Percentiles rank a stretch among this genome's conserved stretches.
phyloP scores from a whole-genome alignment of 2,329 filamentous ascomycete genomes.

The Colletotrichum liriopes region DNA sequence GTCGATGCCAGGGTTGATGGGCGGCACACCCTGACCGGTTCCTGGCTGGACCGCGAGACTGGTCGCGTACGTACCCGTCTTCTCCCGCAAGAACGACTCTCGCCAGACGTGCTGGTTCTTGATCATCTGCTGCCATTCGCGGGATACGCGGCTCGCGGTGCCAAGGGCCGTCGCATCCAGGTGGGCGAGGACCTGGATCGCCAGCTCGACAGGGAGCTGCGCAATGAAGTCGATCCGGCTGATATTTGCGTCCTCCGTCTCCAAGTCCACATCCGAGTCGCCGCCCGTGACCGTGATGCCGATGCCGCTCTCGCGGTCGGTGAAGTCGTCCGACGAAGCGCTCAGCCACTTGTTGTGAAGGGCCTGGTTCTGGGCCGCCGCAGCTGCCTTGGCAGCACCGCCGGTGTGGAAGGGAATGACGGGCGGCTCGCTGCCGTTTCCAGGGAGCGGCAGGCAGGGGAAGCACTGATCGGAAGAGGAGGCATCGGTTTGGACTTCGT shows the following conservation, averaged over 20 bases:
- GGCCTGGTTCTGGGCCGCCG: constrained; percentile 69
- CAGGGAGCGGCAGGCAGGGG: constrained; percentile 60
- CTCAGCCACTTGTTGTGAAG: constrained; percentile 61
- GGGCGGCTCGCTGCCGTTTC: constrained; percentile 68
- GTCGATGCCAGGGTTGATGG: constrained; percentile 74
- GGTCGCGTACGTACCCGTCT: constrained; percentile 73
- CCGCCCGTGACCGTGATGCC: constrained; percentile 70
- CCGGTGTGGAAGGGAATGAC: constrained; percentile 73
- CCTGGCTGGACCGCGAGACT: constrained; percentile 67
- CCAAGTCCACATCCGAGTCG: constrained; percentile 55
- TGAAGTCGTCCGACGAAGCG: constrained; percentile 60
- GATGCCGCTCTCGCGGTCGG: constrained; percentile 76
- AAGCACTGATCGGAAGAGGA: constrained; percentile 47
- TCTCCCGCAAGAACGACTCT: constrained; percentile 74
- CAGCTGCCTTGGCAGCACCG: constrained; percentile 74
- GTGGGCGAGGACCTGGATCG: constrained; percentile 71
- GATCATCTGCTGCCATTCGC: constrained; percentile 63
- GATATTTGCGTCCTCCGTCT: constrained; percentile 58
- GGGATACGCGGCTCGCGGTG: constrained; percentile 66
- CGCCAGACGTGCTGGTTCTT: constrained; percentile 74
- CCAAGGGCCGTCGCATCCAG: constrained; percentile 69
- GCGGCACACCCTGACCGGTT: constrained; percentile 70
- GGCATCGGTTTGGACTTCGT: constrained; percentile 53
- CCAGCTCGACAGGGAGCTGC: constrained; percentile 70
- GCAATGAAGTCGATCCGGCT: constrained; percentile 72